Evolutionary conservation across 495 filamentous ascomycete genomes (phyloP).

Genomic region (Hyaloscypha finlandica): DNA sequence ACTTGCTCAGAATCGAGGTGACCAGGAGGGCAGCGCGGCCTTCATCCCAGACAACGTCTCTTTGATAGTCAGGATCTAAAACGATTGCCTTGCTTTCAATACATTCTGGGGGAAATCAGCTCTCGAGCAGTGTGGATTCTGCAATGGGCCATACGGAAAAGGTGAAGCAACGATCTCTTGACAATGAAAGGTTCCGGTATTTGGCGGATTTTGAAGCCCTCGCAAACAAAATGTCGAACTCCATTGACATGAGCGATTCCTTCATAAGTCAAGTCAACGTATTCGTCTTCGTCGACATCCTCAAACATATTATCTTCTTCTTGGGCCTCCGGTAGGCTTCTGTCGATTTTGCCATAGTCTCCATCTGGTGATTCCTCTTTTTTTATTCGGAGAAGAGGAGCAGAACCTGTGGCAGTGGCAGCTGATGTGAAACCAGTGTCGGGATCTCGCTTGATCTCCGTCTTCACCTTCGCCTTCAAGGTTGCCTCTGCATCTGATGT

Average conservation of each 20-base stretch:
- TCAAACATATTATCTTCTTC: constrained; percentile 17
- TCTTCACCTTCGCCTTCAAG: not conserved
- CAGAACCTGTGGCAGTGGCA: not conserved
- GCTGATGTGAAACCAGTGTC: not conserved
- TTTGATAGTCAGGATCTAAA: constrained; percentile 50
- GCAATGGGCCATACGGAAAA: constrained; percentile 2
- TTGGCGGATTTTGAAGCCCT: constrained; percentile 32
- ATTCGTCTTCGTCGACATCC: constrained; percentile 18
- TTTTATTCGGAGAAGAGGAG: not conserved
- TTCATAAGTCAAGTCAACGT: constrained; percentile 25
- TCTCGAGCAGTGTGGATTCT: not conserved
- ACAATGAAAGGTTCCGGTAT: constrained; percentile 26
- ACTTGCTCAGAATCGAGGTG: constrained; percentile 45
- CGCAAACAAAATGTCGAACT: constrained; percentile 29
- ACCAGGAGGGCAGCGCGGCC: constrained; percentile 41
- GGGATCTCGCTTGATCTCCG: constrained; percentile 4
- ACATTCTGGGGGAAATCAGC: constrained; percentile 28
- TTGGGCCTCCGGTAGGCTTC: constrained; percentile 12
- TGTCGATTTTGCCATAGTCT: constrained; percentile 8
- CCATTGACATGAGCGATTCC: constrained; percentile 28
- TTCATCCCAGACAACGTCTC: constrained; percentile 49
- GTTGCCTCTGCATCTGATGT: not conserved
- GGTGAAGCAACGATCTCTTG: constrained; percentile 11
- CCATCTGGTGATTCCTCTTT: constrained; percentile 24
- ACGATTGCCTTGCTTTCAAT: constrained; percentile 39